Evolutionary conservation across 2,329 filamentous ascomycete species (phyloP), one percentile per base, ranked within the genome.

Genomic region (Aureobasidium sp.): DNA sequence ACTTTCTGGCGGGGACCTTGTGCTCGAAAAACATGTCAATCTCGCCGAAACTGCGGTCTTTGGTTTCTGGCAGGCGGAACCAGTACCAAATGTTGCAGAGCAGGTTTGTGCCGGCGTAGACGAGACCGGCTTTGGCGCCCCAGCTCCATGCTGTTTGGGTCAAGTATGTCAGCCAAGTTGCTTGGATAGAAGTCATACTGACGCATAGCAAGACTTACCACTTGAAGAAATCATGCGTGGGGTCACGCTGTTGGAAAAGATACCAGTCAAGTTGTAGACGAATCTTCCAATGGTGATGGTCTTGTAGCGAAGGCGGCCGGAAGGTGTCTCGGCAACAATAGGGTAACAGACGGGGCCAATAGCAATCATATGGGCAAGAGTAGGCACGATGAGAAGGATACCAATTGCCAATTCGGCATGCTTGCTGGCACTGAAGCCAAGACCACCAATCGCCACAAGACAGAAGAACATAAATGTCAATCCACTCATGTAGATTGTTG

Each of bases 21-120:
- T 70, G 66, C 49, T 72, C 70, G 63, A 77, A 77, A 73, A 77
- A 73, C 22, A 75, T 67, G 66, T 78, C 75, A 31, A 78, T 64
- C 67, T 78, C 75, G 54, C 76, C 74, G 61, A 72, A 77, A 27
- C 75, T 76, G 42, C 74, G 64, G 0, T 71, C 74, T 56, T 72
- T 73, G 42, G 74, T 77, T 63, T 77, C 76, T 6, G 76, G 75
- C 2, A 76, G 66, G 19, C 73, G 66, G 33, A 74, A 72, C 62
- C 68, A 76, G 4, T 70, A 68, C 74, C 75, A 76, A 0, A 73
- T 44, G 7, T 76, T 61, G 40, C 69, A 70, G 0, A 75, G 61
- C 5, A 69, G 53, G 7, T 69, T 69, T 5, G 75, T 62, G 0
- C 73, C 74, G 12, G 72, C 74, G 59, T 73, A 77, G 65, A 77